Evolutionary conservation across 352 stramenopile species (phyloP), one percentile per base, ranked within the genome.

Genomic region (Phytopythium mirpurense): DNA sequence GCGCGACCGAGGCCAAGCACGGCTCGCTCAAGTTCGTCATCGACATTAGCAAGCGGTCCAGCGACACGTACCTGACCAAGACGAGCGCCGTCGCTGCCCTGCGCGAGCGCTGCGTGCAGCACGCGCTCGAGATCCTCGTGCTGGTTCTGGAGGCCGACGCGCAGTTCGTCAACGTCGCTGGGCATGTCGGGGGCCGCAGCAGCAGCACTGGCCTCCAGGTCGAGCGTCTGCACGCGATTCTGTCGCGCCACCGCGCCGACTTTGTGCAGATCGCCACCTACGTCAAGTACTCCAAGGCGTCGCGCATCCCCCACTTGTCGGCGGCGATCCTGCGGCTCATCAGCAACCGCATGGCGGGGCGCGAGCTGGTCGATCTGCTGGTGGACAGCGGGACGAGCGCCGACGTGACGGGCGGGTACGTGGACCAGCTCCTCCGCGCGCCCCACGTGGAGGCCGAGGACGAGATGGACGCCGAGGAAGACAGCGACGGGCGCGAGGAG

Each of bases 211-310:
- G 75, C 26, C 55, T 87, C 18, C 82, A 90, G 56, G 70, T 91
- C 15, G 81, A 94, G 56, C 78, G 80, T 59, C 72, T 94, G 41
- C 77, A 91, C 61, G 85, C 62, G 26, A 87, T 90, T 35, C 61
- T 94, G 51, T 82, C 68, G 36, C 81, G 81, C 24, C 72, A 88
- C 36, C 79, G 78, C 5, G 53, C 70, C 14, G 79, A 90, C 44
- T 87, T 94, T 48, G 79, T 94, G 32, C 85, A 74, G 46, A 81
- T 94, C 54, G 63, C 86, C 47, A 78, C 88, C 67, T 94, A 92
- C 63, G 78, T 94, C 52, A 85, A 88, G 60, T 94, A 90, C 63
- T 83, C 74, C 16, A 89, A 91, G 65, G 78, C 74, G 10, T 55
- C 68, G 19, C 74, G 86, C 42, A 90, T 94, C 26, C 68, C 83